phyloP scores from a whole-genome alignment of 164 flowering plant species.

The Piper longum region DNA sequence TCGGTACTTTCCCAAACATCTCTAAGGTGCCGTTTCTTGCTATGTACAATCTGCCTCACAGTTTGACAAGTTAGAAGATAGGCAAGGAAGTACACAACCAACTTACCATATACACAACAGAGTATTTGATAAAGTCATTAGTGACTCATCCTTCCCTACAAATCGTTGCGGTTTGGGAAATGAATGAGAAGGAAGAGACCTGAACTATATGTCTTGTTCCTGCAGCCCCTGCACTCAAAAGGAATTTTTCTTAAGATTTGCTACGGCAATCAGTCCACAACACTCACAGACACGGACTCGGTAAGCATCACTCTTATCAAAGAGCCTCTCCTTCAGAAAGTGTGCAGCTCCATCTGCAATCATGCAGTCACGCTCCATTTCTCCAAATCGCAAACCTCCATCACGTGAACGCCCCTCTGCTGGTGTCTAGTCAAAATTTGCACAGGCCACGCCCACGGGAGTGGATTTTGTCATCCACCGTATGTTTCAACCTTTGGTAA shows the following conservation, averaged over 20 bases:
- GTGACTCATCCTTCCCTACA: no score
- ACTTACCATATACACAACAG: no score
- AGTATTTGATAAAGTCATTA: no score
- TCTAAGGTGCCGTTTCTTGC: no score
- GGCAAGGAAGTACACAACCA: no score
- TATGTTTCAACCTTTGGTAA: conserved; percentile 88
- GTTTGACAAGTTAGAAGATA: no score
- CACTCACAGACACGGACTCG: conserved; percentile 83
- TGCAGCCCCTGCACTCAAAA: conserved; percentile 94
- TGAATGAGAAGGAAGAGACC: conserved; percentile 29
- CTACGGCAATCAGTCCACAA: conserved; percentile 89
- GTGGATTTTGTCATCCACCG: conserved; percentile 97
- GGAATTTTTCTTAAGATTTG: conserved; percentile 85
- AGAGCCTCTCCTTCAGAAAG: conserved; percentile 71
- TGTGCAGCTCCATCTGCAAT: conserved; percentile 92
- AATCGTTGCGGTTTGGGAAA: no score
- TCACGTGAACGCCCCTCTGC: conserved; percentile 96
- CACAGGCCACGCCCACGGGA: conserved; percentile 91
- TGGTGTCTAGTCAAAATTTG: no score
- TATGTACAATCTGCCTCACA: no score
- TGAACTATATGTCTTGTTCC: conserved; percentile 95
- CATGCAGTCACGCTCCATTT: conserved; percentile 94
- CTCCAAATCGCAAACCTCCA: conserved; percentile 94
- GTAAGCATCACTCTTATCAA: conserved; percentile 95
- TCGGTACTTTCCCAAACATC: no score